Base-by-base conservation (phyloP, 108 stramenopile genomes). In the Cyclotella distinguenda region DNA sequence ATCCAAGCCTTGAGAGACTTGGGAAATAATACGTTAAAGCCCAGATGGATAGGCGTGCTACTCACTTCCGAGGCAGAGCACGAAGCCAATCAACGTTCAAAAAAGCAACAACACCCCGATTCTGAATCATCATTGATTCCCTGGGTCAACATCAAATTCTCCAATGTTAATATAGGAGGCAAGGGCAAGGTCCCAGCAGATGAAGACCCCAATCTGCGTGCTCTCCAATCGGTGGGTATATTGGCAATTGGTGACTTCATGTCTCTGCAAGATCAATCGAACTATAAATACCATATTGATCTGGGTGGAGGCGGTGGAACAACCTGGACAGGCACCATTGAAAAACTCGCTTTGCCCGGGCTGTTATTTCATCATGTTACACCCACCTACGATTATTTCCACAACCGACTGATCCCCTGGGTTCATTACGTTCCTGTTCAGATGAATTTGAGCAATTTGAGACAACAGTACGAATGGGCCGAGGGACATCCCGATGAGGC, bases 71-170 rank as follows among this genome's bases (percentile, higher is more conserved):
- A 74, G 51, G 78, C 78, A 4, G 72, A 74, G 42, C 27, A 42
- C 8, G 72, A 74, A 0, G 72, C 67, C 4, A 50, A 25, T 35
- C n/a, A 47, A 27, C 46, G 6, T 10, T 3, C 39, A 16, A 36
- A 57, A 7, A 19, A 46, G 3, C 13, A 19, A 27, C 31, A 32
- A 19, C 16, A 30, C 4, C 12, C 23, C 28, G 53, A 62, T 50
- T 36, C 57, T 34, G 18, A 34, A 5, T 12, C 55, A n/a, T 40
- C n/a, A n/a, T n/a, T n/a, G n/a, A n/a, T 77, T 19, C 76, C 76
- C 0, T 77, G 76, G 76, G 47, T 47, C 26, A 68, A 87, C 55
- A 70, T 83, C 44, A 82, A 87, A 53, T 87, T 87, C 76, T 79
- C 84, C 0, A 66, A 53, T 54, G 53, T 78, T 6, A 80, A 66